These are phyloP conservation scores for Conidiobolus incongruus DNA, from an alignment of 371 early-diverging fungal species.

Conservation along the genomic window DNA sequence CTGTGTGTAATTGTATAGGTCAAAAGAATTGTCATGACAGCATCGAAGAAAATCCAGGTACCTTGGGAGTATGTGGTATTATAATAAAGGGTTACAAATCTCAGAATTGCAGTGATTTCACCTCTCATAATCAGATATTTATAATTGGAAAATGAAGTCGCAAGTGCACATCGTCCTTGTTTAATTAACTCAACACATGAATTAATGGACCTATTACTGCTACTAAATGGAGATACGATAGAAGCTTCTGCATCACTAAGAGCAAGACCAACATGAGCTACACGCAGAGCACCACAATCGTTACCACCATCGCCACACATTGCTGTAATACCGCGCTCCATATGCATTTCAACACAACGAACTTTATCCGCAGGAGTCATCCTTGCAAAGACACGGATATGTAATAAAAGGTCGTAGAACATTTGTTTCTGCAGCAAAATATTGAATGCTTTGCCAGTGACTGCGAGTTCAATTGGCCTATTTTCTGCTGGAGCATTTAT, in stretches of 20 bases:
- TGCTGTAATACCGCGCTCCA: conserved; percentile 45
- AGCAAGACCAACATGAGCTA: too few relatives aligned
- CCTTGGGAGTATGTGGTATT: conserved; percentile 19
- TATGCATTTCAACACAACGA: conserved; percentile 40
- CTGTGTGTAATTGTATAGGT: conserved; percentile 42
- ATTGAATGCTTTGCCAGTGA: too few relatives aligned
- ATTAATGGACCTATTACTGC: too few relatives aligned
- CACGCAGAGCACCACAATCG: conserved; percentile 83
- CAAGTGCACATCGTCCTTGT: conserved; percentile 52
- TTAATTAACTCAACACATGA: too few relatives aligned
- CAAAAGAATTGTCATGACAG: conserved; percentile 30
- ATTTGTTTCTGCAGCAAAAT: conserved; percentile 14
- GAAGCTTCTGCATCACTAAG: too few relatives aligned
- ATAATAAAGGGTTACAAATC: conserved; percentile 31
- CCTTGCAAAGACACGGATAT: conserved; percentile 47
- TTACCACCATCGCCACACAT: conserved; percentile 96
- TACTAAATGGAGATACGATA: too few relatives aligned
- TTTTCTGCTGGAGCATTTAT: conserved; percentile 7
- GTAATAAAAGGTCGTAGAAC: conserved; percentile 21
- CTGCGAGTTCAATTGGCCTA: conserved; percentile 29
- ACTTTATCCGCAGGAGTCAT: conserved; percentile 56
- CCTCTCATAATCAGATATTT: conserved; percentile 51
- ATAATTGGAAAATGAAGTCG: conserved; percentile 49
- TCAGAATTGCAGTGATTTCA: conserved; percentile 40
- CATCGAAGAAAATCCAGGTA: conserved; percentile 49